Base-by-base conservation (phyloP, 2,329 filamentous ascomycete genomes). In the Mariannaea sp. region DNA sequence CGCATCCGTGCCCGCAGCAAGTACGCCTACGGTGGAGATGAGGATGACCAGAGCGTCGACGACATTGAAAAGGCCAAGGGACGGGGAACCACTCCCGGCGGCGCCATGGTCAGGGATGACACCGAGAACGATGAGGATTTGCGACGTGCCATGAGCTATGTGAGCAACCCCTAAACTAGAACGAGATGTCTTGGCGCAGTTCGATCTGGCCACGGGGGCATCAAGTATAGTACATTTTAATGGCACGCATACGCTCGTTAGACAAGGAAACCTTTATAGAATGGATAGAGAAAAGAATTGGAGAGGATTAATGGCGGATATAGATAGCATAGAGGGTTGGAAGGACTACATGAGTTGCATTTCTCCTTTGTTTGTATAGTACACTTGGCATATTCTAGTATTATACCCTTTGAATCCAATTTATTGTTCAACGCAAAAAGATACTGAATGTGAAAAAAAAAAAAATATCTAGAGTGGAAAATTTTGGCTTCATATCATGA, bases 21-120 rank as follows among this genome's bases (percentile, higher is more conserved):
- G 70, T 95, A 84, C 67, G 91, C 91, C 0, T 95, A 90, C 57
- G 74, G 72, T n/a, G 81, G 80, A 1, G 81, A 82, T 4, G 81
- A 84, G 14, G 63, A 71, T 26, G 56, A 58, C 19, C 42, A 49
- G 10, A 33, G 38, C 60, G 69, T 50, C 30, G 65, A 63, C 7
- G 74, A 77, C 16, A 60, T 71, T 2, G 75, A 78, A 54, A 75
- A 73, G 67, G 67, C 65, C 35, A 67, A 70, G 59, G 48, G 49
- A 10, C 41, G 42, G 2, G 62, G 60, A 13, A 30, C 40, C 9
- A 59, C 62, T 30, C 47, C 58, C 13, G 61, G 55, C 1, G 67
- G 66, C 16, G 53, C 67, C 13, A 49, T 32, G 17, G 54, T 70
- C 20, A 55, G 68, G 10, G 69, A 74, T n/a, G 58, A 72, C 35